Conservation (phyloP, 257 asterid species). For the Cordia subcordata region DNA sequence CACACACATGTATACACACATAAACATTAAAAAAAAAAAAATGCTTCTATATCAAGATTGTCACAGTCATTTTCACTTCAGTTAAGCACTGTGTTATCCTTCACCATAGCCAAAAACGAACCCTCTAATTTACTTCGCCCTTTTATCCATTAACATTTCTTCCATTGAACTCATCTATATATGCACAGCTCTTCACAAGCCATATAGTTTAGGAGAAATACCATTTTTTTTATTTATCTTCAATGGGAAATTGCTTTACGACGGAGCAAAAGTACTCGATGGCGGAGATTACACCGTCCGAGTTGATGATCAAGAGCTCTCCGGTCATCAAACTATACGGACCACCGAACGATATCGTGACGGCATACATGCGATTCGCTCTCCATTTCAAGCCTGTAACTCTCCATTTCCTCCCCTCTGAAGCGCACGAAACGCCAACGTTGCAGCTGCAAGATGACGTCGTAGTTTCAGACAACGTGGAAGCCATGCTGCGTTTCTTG, state of each 20-base stretch:
- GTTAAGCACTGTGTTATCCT: too few species aligned
- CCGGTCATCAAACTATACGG: slow-evolving; percentile 78
- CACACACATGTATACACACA: too few species aligned
- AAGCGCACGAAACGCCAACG: slow-evolving; percentile 51
- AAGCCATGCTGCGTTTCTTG: slow-evolving; percentile 54
- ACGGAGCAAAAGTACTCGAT: slow-evolving; percentile 42
- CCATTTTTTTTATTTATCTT: background rate
- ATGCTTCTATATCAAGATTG: too few species aligned
- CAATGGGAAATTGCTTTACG: slow-evolving; percentile 73
- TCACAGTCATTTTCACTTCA: too few species aligned
- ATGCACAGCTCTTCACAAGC: too few species aligned
- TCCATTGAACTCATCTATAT: too few species aligned
- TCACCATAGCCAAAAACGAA: too few species aligned
- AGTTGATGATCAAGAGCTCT: slow-evolving; percentile 21
- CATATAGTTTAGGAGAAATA: background rate
- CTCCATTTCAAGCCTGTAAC: slow-evolving; percentile 75
- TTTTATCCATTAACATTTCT: too few species aligned
- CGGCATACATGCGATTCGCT: slow-evolving; percentile 77
- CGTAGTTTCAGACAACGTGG: slow-evolving; percentile 63
- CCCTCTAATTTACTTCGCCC: too few species aligned
- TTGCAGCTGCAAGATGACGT: slow-evolving; percentile 56
- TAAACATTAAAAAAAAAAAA: too few species aligned
- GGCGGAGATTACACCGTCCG: slow-evolving; percentile 82
- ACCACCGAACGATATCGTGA: slow-evolving; percentile 49
- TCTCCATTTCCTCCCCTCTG: slow-evolving; percentile 38